A percentile compares a stretch with the other conserved stretches of the same genome.
Conservation (phyloP, 805 yeast species). For the Yamadazyma sp. region DNA sequence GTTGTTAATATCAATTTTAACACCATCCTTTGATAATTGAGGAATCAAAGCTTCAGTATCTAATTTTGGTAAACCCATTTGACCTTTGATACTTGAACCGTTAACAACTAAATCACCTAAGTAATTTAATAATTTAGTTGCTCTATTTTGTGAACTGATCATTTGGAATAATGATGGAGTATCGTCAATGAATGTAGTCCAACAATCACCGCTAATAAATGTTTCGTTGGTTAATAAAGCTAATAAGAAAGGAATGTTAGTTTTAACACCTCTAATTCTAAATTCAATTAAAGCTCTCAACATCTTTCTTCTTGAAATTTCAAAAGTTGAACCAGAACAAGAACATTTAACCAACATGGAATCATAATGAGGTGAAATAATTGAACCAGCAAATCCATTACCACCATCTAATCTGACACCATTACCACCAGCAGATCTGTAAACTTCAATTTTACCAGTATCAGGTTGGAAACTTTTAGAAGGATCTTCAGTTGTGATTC, state of each 20-base stretch:
- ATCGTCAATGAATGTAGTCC: conserved; percentile 99
- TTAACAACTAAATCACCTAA: conserved; percentile 92
- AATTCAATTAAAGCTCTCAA: conserved; percentile 94
- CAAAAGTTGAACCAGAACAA: conserved; percentile 95
- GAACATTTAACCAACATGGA: conserved; percentile 98
- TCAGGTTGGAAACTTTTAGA: conserved; percentile 96
- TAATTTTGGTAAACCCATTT: conserved; percentile 87
- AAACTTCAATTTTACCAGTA: conserved; percentile 96
- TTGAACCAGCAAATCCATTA: conserved; percentile 95
- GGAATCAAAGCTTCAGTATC: conserved; percentile 76
- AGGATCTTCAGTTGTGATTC: conserved; percentile 98
- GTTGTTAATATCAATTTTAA: conserved; percentile 54
- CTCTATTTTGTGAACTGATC: conserved; percentile 94
- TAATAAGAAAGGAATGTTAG: conserved; percentile 93
- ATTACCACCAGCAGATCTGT: conserved; percentile 98
- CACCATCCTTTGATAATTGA: conserved; percentile 51
- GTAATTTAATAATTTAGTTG: conserved; percentile 87
- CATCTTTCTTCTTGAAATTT: conserved; percentile 97
- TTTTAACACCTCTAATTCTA: conserved; percentile 98
- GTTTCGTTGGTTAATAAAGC: conserved; percentile 89
- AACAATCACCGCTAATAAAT: conserved; percentile 81
- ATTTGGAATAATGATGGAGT: conserved; percentile 94
- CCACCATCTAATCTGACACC: conserved; percentile 99
- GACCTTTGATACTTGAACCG: conserved; percentile 95
- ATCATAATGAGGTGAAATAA: conserved; percentile 95